These are phyloP conservation scores for Elsinoe australis DNA, from an alignment of 2,329 filamentous ascomycete species.

Conservation along the genomic window DNA sequence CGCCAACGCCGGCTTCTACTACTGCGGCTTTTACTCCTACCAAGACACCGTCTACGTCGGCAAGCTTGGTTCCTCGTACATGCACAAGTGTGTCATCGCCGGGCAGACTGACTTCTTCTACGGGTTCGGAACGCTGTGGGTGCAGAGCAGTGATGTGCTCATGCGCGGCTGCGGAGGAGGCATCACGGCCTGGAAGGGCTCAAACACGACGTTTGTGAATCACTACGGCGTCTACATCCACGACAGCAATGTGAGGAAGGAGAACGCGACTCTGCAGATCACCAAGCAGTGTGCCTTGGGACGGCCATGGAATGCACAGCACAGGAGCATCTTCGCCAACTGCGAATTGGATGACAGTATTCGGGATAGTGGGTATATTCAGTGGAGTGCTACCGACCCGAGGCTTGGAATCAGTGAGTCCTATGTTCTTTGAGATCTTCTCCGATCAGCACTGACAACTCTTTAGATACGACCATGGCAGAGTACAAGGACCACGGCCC, in stretches of 20 bases:
- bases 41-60: conserved; percentile 63
- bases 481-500: conserved; percentile 48
- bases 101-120: conserved; percentile 64
- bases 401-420: conserved; percentile 30
- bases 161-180: conserved; percentile 58
- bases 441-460: conserved; percentile 1
- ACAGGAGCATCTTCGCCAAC: conserved; percentile 51
- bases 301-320: conserved; percentile 54
- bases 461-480: conserved; percentile 46
- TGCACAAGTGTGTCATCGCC: conserved; percentile 53
- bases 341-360: conserved; percentile 51
- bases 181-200: conserved; percentile 62
- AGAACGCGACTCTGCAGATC: conserved; percentile 43
- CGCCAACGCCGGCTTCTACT: conserved; percentile 61
- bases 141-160: conserved; percentile 47
- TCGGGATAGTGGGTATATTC: conserved; percentile 47
- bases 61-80: conserved; percentile 59
- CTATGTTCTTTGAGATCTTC: neutral
- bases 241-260: conserved; percentile 46
- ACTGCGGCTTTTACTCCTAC: conserved; percentile 58
- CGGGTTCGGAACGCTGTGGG: conserved; percentile 58
- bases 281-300: conserved; percentile 50
- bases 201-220: conserved; percentile 58
- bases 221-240: conserved; percentile 61
- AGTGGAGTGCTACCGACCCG: conserved; percentile 42